These are phyloP conservation scores for Edaphochlamys debaryana DNA, from an alignment of 139 green algal species.

Conservation along the genomic window DNA sequence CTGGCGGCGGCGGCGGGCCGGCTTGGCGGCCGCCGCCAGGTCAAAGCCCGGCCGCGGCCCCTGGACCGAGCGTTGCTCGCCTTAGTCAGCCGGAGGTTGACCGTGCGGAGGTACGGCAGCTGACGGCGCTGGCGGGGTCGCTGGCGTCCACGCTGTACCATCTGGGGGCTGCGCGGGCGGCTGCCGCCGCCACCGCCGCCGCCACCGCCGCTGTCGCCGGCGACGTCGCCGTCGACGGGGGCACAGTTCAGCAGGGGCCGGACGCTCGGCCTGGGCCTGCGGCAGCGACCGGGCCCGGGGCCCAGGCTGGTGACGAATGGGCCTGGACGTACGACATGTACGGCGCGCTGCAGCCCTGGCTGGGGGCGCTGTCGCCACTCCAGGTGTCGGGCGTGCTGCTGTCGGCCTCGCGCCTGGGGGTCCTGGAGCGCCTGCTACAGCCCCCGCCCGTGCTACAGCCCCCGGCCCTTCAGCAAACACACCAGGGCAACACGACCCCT, in stretches of 20 bases:
- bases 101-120: no score
- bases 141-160: constrained; percentile 19
- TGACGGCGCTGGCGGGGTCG: constrained; percentile 2
- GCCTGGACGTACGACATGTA: neutral
- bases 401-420: neutral
- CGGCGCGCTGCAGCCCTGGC: neutral
- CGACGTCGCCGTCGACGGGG: neutral
- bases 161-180: neutral
- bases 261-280: neutral
- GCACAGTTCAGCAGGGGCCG: no score
- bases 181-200: neutral
- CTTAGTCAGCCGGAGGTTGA: no score
- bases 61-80: no score
- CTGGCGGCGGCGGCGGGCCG: no score
- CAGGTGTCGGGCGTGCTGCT: constrained; percentile 19
- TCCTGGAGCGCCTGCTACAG: neutral
- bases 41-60: no score
- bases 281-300: neutral
- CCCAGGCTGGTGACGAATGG: no score
- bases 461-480: neutral
- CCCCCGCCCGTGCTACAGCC: neutral
- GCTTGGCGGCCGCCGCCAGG: no score
- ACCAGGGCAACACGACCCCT: no score
- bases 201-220: neutral
- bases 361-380: constrained; percentile 2